These are phyloP conservation scores for Trametes gibbosa DNA, from an alignment of 768 basidiomycete genomes.

Conservation along the genomic window DNA sequence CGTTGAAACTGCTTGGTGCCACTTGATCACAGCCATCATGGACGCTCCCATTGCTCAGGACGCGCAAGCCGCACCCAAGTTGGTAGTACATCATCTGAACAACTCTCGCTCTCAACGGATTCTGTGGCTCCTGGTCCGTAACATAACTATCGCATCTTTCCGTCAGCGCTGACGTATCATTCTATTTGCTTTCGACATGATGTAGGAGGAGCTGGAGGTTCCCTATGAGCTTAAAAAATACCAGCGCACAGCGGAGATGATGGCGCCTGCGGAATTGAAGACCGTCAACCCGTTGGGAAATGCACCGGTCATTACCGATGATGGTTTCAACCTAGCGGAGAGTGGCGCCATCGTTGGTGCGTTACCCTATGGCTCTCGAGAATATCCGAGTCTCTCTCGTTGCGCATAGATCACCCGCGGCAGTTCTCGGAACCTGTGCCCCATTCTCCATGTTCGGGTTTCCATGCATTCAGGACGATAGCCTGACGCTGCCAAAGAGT, in stretches of 20 bases:
- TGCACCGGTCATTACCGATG: constrained; percentile 39
- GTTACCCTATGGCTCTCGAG: neutral
- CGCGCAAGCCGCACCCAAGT: constrained; percentile 2
- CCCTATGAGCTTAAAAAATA: constrained; percentile 37
- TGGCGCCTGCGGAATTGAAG: constrained; percentile 33
- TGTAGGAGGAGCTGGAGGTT: constrained; percentile 49
- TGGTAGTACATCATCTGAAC: constrained; percentile 43
- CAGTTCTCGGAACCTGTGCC: neutral
- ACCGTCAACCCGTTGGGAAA: constrained; percentile 35
- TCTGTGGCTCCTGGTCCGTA: constrained; percentile 42
- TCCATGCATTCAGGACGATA: neutral
- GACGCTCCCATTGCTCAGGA: neutral
- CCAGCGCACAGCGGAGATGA: constrained; percentile 22
- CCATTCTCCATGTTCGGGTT: neutral
- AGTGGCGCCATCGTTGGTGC: constrained; percentile 37
- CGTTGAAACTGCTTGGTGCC: neutral
- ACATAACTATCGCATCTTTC: neutral
- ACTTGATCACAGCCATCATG: constrained; percentile 11
- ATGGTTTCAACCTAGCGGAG: constrained; percentile 36
- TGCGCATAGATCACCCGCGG: neutral
- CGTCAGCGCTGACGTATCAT: neutral
- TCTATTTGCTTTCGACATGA: neutral
- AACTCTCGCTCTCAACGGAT: constrained; percentile 50
- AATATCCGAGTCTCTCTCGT: neutral
- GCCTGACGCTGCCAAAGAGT: constrained; percentile 27